Evolutionary conservation across 768 basidiomycete genomes (phyloP).

Genomic region (Rhizopogon rudus): DNA sequence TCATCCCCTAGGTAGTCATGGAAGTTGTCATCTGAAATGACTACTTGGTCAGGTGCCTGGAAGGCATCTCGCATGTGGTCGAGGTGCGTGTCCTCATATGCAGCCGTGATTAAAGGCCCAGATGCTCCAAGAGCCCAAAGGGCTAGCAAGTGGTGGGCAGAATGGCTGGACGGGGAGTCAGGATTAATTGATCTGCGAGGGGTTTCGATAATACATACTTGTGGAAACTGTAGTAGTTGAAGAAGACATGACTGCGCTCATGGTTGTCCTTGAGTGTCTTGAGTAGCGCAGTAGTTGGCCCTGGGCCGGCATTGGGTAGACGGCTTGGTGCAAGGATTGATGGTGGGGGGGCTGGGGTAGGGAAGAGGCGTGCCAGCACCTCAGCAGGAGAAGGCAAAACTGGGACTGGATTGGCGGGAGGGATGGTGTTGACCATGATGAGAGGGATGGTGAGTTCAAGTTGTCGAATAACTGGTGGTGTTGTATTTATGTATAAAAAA

Average conservation of each 20-base stretch:
- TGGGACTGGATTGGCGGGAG: conserved; percentile 6
- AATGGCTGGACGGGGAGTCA: conserved; percentile 35
- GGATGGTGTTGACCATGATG: neutral
- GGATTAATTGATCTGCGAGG: neutral
- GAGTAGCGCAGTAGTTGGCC: conserved; percentile 36
- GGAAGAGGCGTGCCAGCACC: conserved; percentile 27
- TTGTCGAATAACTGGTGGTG: too few relatives aligned
- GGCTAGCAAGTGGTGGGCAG: conserved; percentile 52
- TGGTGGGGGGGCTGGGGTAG: conserved; percentile 23
- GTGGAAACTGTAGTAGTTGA: conserved; percentile 35
- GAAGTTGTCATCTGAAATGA: conserved; percentile 20
- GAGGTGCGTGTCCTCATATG: conserved; percentile 35
- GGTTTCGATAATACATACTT: conserved; percentile 17
- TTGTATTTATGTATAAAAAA: neutral
- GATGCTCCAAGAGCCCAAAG: conserved; percentile 58
- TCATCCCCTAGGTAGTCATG: conserved; percentile 25
- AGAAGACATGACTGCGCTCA: conserved; percentile 50
- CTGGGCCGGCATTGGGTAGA: conserved; percentile 30
- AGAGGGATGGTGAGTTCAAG: too few relatives aligned
- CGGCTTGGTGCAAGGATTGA: conserved; percentile 27
- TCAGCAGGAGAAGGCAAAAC: conserved; percentile 14
- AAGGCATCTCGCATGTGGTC: conserved; percentile 33
- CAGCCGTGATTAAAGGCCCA: conserved; percentile 34
- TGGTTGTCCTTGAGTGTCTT: conserved; percentile 45
- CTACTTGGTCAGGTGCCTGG: conserved; percentile 12